Evolutionary conservation across 1,284 basidiomycete genomes (phyloP), one percentile per base, ranked within the genome.

Genomic region (Rhodotorula mucilaginosa): DNA sequence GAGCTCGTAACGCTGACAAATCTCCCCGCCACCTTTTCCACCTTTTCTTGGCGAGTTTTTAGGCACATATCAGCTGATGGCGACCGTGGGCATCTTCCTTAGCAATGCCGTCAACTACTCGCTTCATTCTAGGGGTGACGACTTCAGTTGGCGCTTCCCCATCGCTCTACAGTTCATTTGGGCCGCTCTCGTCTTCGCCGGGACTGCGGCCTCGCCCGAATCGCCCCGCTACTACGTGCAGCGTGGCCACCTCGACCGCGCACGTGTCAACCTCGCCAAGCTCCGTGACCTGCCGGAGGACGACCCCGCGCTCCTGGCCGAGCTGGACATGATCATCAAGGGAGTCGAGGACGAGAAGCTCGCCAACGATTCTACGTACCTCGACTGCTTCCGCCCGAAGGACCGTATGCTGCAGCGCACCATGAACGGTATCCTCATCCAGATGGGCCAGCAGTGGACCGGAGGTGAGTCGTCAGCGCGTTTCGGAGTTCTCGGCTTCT

Each of bases 61-160:
- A 58, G 57, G 62, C 26, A 80, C 80, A 70, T 84, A 83, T 81
- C 84, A 84, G 76, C 79, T 83, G 39, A 81, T 81, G 68, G 81
- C 82, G 10, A 82, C 82, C 21, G 21, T 64, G 18, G 62, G 62
- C 44, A 64, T 64, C 73, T 83, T 82, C 80, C 79, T 82, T 62
- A 79, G 81, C 46, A 79, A 81, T 65, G 81, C 81, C 70, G 78
- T 79, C 69, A 82, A 81, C 75, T 83, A 81, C 63, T 67, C 70
- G 29, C 81, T 81, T 77, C 78, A 81, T 70, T 65, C 71, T 31
- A 78, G 78, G 54, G 75, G 77, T 51, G 78, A 79, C 77, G 76
- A 80, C 46, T 74, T 76, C 69, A 72, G 76, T 21, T 80, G 79
- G 78, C 77, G 79, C n/a, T 74, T 82, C 69, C 76, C 79, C 7